Conservation (phyloP, 2,329 filamentous ascomycete species). For the Aspergillus ochraceoroseus region DNA sequence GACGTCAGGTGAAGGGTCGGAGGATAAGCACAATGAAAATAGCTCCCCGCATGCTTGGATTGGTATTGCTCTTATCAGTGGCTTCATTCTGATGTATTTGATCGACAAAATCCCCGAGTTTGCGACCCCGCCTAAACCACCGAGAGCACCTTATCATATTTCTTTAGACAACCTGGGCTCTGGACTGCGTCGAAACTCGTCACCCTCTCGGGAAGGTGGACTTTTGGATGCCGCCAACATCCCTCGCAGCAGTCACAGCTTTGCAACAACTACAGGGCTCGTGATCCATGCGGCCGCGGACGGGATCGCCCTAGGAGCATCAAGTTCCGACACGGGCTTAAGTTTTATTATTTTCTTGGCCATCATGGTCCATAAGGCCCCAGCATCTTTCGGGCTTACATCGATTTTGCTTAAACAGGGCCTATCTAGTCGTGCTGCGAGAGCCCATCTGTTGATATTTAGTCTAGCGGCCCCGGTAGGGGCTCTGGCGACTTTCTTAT, state of each 20-base stretch:
- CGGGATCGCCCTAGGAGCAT: constrained; percentile 91
- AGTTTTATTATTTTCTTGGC: constrained; percentile 91
- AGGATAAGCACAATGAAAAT: constrained; percentile 42
- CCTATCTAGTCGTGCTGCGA: constrained; percentile 75
- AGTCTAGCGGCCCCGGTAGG: constrained; percentile 85
- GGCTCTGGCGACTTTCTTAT: constrained; percentile 74
- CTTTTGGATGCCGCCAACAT: constrained; percentile 32
- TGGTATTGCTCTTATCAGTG: constrained; percentile 76
- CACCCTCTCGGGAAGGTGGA: constrained; percentile 38
- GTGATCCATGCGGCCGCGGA: constrained; percentile 94
- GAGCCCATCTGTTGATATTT: constrained; percentile 83
- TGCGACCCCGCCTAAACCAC: constrained; percentile 59
- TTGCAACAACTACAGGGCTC: constrained; percentile 87
- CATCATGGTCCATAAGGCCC: constrained; percentile 96
- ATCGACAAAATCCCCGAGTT: constrained; percentile 80
- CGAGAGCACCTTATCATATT: constrained; percentile 72
- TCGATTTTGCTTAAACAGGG: constrained; percentile 87
- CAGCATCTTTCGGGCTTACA: constrained; percentile 89
- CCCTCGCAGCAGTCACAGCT: constrained; percentile 46
- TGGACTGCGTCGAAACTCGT: constrained; percentile 45
- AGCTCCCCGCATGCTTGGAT: constrained; percentile 66
- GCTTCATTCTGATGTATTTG: constrained; percentile 95
- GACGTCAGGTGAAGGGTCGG: constrained; percentile 34
- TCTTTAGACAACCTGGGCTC: constrained; percentile 75
- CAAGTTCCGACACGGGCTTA: constrained; percentile 70